Conservation (phyloP, 768 basidiomycete genomes). For the Kwoniella dendrophila region DNA sequence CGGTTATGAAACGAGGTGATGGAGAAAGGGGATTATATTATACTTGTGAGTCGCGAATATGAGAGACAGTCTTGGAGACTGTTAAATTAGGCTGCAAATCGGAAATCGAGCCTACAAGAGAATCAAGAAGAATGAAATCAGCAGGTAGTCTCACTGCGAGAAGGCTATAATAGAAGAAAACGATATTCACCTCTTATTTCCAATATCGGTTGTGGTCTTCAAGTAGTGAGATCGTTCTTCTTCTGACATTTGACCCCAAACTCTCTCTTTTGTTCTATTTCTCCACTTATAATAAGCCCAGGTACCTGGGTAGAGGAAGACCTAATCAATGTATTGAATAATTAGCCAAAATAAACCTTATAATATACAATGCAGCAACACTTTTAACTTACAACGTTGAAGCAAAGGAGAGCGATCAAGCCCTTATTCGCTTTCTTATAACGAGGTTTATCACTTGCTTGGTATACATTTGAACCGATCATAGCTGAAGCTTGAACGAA, state of each 20-base stretch:
- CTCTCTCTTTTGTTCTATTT: conserved; percentile 40
- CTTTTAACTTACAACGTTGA: conserved; percentile 52
- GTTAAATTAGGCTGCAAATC: conserved; percentile 13
- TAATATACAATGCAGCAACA: no score
- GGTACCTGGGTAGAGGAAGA: conserved; percentile 46
- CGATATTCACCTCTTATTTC: conserved; percentile 34
- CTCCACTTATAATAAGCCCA: conserved; percentile 47
- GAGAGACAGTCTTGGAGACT: neutral
- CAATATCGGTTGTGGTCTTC: conserved; percentile 52
- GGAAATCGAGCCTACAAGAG: conserved; percentile 25
- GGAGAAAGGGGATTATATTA: no score
- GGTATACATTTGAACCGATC: conserved; percentile 45
- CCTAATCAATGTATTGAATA: no score
- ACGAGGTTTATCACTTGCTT: conserved; percentile 17
- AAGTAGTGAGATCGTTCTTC: conserved; percentile 52
- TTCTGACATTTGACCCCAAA: conserved; percentile 47
- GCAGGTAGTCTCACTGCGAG: neutral
- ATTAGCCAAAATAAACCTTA: no score
- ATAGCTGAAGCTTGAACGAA: conserved; percentile 48
- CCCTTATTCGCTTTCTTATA: conserved; percentile 47
- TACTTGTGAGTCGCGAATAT: no score
- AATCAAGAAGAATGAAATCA: neutral
- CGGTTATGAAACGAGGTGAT: no score
- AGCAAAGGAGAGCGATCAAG: conserved; percentile 47
- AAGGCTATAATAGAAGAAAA: neutral